These are phyloP conservation scores for Massarina eburnea DNA, from an alignment of 2,329 filamentous ascomycete genomes.

Conservation along the genomic window DNA sequence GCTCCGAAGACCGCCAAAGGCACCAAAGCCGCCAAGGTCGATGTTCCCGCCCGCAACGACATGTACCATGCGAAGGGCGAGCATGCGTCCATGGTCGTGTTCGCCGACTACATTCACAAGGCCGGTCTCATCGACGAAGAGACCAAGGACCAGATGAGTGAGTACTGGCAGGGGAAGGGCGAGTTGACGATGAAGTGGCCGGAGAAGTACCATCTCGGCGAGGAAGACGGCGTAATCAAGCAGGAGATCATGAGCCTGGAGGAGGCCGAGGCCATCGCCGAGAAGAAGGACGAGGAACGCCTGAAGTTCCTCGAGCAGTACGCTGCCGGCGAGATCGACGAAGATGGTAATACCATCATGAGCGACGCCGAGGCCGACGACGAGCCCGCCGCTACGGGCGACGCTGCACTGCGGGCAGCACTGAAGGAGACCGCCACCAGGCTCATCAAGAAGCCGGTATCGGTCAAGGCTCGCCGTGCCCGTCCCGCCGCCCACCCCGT, in stretches of 20 bases:
- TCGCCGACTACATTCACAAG: slow-evolving; percentile 7
- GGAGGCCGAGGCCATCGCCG: slow-evolving; percentile 10
- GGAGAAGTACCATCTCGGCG: slow-evolving; percentile 7
- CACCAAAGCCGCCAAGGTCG: background rate
- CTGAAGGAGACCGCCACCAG: background rate
- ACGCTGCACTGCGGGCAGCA: background rate
- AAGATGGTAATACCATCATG: background rate
- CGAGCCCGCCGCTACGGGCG: background rate
- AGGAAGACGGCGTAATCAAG: slow-evolving; percentile 3
- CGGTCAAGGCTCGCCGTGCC: background rate
- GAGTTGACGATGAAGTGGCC: slow-evolving; percentile 14
- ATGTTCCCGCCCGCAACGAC: slow-evolving; percentile 3
- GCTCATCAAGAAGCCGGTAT: background rate
- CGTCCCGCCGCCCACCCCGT: too few species aligned
- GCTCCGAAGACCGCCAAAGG: background rate
- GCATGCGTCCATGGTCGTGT: slow-evolving; percentile 14
- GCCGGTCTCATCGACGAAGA: slow-evolving; percentile 13
- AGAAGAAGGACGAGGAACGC: slow-evolving; percentile 14
- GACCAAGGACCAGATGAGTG: slow-evolving; percentile 15
- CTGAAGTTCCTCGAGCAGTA: slow-evolving; percentile 18
- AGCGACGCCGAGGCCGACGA: background rate
- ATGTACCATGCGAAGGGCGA: slow-evolving; percentile 20
- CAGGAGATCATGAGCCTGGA: slow-evolving; percentile 12
- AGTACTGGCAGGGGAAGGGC: slow-evolving; percentile 13
- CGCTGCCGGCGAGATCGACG: slow-evolving; percentile 9